Percentiles rank a stretch among this genome's conserved stretches.
Conservation (phyloP, 768 basidiomycete genomes). For the Calocybe cyanea region DNA sequence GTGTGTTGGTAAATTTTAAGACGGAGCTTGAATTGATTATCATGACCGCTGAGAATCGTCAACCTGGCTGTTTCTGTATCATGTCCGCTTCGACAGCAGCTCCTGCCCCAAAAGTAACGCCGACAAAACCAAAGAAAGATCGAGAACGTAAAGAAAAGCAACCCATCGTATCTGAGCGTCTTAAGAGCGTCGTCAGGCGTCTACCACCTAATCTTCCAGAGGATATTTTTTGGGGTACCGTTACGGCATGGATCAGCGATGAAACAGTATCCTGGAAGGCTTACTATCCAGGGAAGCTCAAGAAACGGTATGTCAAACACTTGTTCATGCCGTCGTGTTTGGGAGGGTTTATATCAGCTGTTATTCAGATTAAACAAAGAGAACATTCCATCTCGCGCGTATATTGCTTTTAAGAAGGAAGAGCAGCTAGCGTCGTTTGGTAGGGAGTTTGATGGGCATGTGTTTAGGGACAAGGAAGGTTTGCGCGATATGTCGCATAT, state of each 20-base stretch:
- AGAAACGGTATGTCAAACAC: slow-evolving; percentile 50
- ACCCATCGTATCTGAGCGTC: slow-evolving; percentile 45
- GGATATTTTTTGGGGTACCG: slow-evolving; percentile 90
- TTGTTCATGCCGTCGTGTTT: neutral
- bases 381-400: slow-evolving; percentile 83
- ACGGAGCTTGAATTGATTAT: slow-evolving; percentile 1
- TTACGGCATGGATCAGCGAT: slow-evolving; percentile 77
- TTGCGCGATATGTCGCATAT: slow-evolving; percentile 19
- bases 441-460: slow-evolving; percentile 84
- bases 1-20: neutral
- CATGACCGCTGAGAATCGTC: neutral
- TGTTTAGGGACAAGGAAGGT: slow-evolving; percentile 92
- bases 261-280: slow-evolving; percentile 66
- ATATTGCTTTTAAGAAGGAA: slow-evolving; percentile 82
- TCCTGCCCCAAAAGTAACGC: slow-evolving; percentile 18
- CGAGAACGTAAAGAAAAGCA: slow-evolving; percentile 31
- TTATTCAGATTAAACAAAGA: slow-evolving; percentile 73
- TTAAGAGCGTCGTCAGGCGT: slow-evolving; percentile 86
- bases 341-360: neutral
- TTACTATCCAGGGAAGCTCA: slow-evolving; percentile 65
- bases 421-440: slow-evolving; percentile 73
- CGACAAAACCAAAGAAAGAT: slow-evolving; percentile 32
- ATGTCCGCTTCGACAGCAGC: slow-evolving; percentile 16
- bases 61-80: neutral
- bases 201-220: slow-evolving; percentile 92